phyloP scores from a whole-genome alignment of 1,284 basidiomycete genomes.

The Bjerkandera adusta region DNA sequence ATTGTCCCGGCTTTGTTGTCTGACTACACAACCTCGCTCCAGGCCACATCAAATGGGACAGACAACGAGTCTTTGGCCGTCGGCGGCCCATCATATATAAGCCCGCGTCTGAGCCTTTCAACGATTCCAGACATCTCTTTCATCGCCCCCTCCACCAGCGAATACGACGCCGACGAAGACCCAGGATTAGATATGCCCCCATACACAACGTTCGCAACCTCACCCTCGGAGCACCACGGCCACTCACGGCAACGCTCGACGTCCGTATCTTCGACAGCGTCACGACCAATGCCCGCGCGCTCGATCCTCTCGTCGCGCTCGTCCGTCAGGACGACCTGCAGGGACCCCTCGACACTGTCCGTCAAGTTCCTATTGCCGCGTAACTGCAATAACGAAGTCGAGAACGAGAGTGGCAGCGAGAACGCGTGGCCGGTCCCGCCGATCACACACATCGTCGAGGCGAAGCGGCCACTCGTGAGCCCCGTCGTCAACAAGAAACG shows the following conservation, averaged over 20 bases:
- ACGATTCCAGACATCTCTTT: constrained; percentile 33
- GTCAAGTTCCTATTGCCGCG: constrained; percentile 45
- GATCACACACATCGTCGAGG: constrained; percentile 11
- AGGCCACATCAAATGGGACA: constrained; percentile 14
- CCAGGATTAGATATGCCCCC: constrained; percentile 26
- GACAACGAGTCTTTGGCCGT: constrained; percentile 27
- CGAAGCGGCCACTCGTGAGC: constrained; percentile 16
- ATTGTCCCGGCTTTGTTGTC: neutral
- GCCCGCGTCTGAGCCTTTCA: too few relatives aligned
- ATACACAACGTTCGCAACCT: constrained; percentile 24
- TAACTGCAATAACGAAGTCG: constrained; percentile 35
- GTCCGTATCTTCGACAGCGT: constrained; percentile 29
- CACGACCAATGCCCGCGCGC: constrained; percentile 30
- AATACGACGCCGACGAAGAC: constrained; percentile 17
- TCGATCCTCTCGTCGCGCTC: constrained; percentile 31
- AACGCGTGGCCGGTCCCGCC: constrained; percentile 5
- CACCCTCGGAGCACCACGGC: constrained; percentile 18
- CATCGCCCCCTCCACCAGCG: constrained; percentile 19
- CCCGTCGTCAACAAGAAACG: constrained; percentile 20
- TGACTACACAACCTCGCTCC: constrained; percentile 17
- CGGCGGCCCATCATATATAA: constrained; percentile 25
- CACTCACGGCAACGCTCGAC: constrained; percentile 26
- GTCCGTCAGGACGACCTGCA: constrained; percentile 32
- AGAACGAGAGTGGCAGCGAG: constrained; percentile 22
- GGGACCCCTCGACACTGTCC: constrained; percentile 35